Conservation (phyloP, 2,329 filamentous ascomycete genomes). For the Fusarium mexicanum region DNA sequence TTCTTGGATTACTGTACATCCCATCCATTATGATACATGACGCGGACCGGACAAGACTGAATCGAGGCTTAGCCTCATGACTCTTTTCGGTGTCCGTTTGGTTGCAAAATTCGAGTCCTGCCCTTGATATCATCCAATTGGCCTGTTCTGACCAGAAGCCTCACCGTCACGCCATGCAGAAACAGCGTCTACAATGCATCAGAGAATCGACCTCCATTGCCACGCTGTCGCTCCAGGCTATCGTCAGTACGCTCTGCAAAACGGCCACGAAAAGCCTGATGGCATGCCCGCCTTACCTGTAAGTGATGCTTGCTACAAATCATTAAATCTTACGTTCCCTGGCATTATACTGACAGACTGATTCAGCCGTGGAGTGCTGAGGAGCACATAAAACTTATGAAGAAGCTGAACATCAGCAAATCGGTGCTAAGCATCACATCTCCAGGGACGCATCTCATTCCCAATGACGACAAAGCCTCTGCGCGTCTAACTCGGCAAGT, state of each 20-base stretch:
- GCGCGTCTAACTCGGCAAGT: not conserved
- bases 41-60: too few species aligned
- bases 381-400: not conserved
- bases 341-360: not conserved
- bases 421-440: not conserved
- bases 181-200: not conserved
- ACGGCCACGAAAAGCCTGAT: not conserved
- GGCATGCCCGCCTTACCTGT: constrained; percentile 2
- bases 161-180: not conserved
- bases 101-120: too few species aligned
- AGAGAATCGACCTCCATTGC: not conserved
- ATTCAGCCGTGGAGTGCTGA: not conserved
- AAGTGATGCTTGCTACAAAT: not conserved
- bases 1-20: too few species aligned
- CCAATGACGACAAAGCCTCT: not conserved
- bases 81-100: too few species aligned
- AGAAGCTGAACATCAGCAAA: not conserved
- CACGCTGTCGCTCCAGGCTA: not conserved
- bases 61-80: too few species aligned
- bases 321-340: not conserved
- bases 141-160: too few species aligned
- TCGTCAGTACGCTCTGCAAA: not conserved
- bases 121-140: too few species aligned
- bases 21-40: too few species aligned
- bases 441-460: not conserved